phyloP scores from a whole-genome alignment of 2,329 filamentous ascomycete genomes.

The Aureobasidium sp. region DNA sequence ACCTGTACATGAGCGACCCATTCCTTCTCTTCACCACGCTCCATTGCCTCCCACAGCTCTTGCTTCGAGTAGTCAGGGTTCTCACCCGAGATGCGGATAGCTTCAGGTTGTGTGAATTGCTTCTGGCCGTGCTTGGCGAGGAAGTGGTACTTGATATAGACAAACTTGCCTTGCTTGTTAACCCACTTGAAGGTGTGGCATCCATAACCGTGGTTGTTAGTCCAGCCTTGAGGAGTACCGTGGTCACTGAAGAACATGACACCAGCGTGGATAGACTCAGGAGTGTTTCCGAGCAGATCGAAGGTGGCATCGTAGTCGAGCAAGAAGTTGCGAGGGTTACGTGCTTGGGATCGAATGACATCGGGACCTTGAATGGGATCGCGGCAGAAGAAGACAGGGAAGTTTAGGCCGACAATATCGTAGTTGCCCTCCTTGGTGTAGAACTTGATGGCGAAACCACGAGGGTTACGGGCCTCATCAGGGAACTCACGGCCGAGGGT shows the following conservation, averaged over 20 bases:
- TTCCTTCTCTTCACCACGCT: constrained; percentile 34
- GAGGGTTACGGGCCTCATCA: constrained; percentile 40
- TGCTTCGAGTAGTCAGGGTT: constrained; percentile 46
- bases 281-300: constrained; percentile 43
- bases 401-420: constrained; percentile 44
- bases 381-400: constrained; percentile 44
- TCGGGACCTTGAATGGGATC: constrained; percentile 43
- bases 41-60: constrained; percentile 40
- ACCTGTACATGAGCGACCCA: constrained; percentile 42
- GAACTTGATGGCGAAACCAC: constrained; percentile 46
- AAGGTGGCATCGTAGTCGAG: constrained; percentile 44
- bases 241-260: constrained; percentile 47
- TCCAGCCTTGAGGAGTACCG: constrained; percentile 42
- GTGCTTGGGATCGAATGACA: constrained; percentile 42
- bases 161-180: constrained; percentile 41
- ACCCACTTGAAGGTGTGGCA: constrained; percentile 45
- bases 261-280: constrained; percentile 43
- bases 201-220: constrained; percentile 37
- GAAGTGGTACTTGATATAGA: constrained; percentile 48
- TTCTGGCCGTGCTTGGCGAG: constrained; percentile 42
- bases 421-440: constrained; percentile 45
- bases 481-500: constrained; percentile 38
- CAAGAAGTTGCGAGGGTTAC: constrained; percentile 43
- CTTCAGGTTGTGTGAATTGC: constrained; percentile 40
- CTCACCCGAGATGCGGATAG: constrained; percentile 39